Conservation (phyloP, 2,329 filamentous ascomycete species). For the Trichothecium sympodiale region DNA sequence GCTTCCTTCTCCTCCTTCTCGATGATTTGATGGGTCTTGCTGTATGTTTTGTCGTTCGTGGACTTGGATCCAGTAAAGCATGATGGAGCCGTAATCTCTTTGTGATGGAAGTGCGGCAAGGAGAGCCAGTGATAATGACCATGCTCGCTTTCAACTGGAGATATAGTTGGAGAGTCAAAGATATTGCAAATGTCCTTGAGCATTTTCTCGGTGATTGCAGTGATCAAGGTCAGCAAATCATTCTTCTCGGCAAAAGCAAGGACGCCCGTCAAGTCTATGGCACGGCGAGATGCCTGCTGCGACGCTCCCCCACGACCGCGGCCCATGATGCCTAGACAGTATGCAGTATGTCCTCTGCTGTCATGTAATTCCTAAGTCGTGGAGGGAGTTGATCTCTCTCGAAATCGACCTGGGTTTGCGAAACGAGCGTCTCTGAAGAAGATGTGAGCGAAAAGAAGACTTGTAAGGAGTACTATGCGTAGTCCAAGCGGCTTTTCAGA, state of each 20-base stretch:
- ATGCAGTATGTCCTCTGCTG: too few species aligned
- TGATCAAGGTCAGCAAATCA: constrained; percentile 40
- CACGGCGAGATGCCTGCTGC: constrained; percentile 25
- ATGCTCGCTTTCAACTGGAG: constrained; percentile 18
- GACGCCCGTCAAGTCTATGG: constrained; percentile 39
- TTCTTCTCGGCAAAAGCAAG: constrained; percentile 36
- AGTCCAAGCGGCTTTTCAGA: too few species aligned
- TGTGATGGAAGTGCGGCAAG: constrained; percentile 18
- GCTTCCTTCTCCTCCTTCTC: constrained; percentile 21
- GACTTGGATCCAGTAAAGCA: background rate
- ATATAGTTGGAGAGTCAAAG: constrained; percentile 35
- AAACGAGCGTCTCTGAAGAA: too few species aligned
- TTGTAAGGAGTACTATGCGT: too few species aligned
- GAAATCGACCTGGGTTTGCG: too few species aligned
- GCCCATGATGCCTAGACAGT: constrained; percentile 10
- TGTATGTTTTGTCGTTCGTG: constrained; percentile 10
- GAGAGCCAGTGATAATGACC: constrained; percentile 23
- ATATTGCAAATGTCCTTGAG: constrained; percentile 37
- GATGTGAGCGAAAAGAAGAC: too few species aligned
- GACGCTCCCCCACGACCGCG: constrained; percentile 19
- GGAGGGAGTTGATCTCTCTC: too few species aligned
- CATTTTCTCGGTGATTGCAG: constrained; percentile 43
- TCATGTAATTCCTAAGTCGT: too few species aligned
- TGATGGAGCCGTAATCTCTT: constrained; percentile 9
- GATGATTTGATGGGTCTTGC: constrained; percentile 16